Evolutionary conservation across 208 protist genomes (phyloP), one percentile per base, ranked within the genome.

Genomic region (Trypanosoma vivax): DNA sequence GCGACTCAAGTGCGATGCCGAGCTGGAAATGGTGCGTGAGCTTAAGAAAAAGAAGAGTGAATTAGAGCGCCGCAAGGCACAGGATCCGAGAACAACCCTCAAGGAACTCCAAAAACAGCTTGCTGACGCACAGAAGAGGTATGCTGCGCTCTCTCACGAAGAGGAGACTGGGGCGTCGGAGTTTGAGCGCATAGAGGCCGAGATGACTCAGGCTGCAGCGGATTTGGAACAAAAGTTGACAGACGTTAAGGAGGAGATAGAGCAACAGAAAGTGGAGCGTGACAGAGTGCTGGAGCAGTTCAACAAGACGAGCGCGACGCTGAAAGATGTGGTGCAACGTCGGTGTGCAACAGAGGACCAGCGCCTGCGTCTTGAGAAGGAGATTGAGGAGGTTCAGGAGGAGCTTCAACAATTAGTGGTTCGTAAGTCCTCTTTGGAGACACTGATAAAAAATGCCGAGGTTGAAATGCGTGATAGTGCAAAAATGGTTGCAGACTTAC

Each of bases 331-430:
- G 34, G 63, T 79, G 52, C 46, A 65, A 46, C 70, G 70, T 5
- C 59, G 48, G 29, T 28, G 45, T 10, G 59, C 60, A 25, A 60
- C 63, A 33, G 77, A 83, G 49, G 65, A 74, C 58, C 66, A 79
- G 28, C 73, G 75, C 6, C 54, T 73, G 58, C 39, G 43, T 10
- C 57, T 96, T 28, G 83, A 95, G 41, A 74, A 64, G 23, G 81
- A 94, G 34, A 78, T 91, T 25, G 81, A 83, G 19, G 81, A 88
- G n/a, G 55, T 79, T 6, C 76, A 90, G 54, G 68, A 87, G 50
- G 82, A 88, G 50, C 67, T 90, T 31, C 74, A 65, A 19, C 67
- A 69, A 10, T 61, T 89, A 27, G 57, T 62, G n/a, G 77, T 90
- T 45, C 61, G 69, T 14, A 73, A 78, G 52, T 58, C 56, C 5